Conservation (phyloP, 768 basidiomycete species). For the Rhizopogon sp. region DNA sequence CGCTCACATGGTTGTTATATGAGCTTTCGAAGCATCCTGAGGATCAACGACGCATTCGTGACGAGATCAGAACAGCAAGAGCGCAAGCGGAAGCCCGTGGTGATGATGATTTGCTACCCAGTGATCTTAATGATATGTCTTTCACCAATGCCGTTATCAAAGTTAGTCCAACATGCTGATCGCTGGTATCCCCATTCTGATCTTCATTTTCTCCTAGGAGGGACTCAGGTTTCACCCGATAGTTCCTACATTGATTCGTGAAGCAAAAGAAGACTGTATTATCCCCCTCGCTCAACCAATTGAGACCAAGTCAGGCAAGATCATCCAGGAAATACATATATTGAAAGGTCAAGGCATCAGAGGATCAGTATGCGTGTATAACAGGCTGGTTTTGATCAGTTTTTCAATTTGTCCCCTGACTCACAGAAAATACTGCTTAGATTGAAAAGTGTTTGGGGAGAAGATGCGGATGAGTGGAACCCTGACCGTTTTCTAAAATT, state of each 20-base stretch:
- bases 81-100: slow-evolving; percentile 15
- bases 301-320: slow-evolving; percentile 16
- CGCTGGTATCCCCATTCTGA: no score
- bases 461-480: slow-evolving; percentile 17
- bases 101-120: slow-evolving; percentile 20
- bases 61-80: slow-evolving; percentile 15
- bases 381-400: slow-evolving; percentile 20
- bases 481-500: slow-evolving; percentile 10
- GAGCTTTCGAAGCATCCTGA: slow-evolving; percentile 13
- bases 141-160: slow-evolving; percentile 28
- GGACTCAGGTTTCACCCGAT: slow-evolving; percentile 28
- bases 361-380: slow-evolving; percentile 17
- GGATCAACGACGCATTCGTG: slow-evolving; percentile 10
- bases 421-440: neutral
- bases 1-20: slow-evolving; percentile 9
- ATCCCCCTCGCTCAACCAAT: slow-evolving; percentile 29
- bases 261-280: slow-evolving; percentile 24
- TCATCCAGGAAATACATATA: slow-evolving; percentile 12
- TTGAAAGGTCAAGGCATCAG: slow-evolving; percentile 13
- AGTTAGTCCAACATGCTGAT: slow-evolving; percentile 9
- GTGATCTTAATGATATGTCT: slow-evolving; percentile 30
- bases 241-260: slow-evolving; percentile 20
- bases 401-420: neutral
- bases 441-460: slow-evolving; percentile 12
- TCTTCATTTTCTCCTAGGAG: slow-evolving; percentile 10